Evolutionary conservation across 768 basidiomycete species (phyloP), one percentile per base, ranked within the genome.

Genomic region (Boletus insuetus): DNA sequence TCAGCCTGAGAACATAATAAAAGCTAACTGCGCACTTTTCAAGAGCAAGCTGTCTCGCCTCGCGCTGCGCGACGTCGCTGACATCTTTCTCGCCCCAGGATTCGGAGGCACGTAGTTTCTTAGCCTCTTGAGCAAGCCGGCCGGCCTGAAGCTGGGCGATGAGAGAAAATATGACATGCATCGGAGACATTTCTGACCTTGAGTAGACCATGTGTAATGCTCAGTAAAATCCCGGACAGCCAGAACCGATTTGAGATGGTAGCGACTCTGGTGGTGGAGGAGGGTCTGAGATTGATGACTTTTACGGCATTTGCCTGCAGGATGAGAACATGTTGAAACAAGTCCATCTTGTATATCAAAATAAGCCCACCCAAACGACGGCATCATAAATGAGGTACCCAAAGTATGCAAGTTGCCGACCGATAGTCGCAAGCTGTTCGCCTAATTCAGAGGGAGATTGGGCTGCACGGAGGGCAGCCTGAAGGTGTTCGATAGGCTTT

Each of bases 401-500:
- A 58, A 92, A 94, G 77, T 98, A 98, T 3, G 82, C 82, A 17
- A 98, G 68, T 71, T 98, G 96, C 46, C 92, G 80, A 34, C 81
- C 86, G 61, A 97, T 84, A 22, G 89, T 84, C 1, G 88, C 81
- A 52, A 94, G 75, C 58, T 87, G 87, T 67, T 98, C 91, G 12
- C 79, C 73, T 1, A 85, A 61, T 53, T 85, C 80, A 7, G 78
- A 78, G 5, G 82, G 58, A 1, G 80, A 68, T 26, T 85, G 72
- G 4, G 84, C 75, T 19, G 89, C 86, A 49, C 86, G 86, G 43
- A 97, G 74, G 31, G 92, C 94, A 1, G 92, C 84, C 69, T 98
- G 96, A 7, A 95, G 77, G 73, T 97, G 93, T 68, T 99, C 97
- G 58, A 95, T 63, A 9, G 94, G 94, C 73, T 98, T 96, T 62